Percentiles rank a stretch among this genome's conserved stretches.
Conservation (phyloP, 2,329 filamentous ascomycete genomes). For the Cordyceps javanica region DNA sequence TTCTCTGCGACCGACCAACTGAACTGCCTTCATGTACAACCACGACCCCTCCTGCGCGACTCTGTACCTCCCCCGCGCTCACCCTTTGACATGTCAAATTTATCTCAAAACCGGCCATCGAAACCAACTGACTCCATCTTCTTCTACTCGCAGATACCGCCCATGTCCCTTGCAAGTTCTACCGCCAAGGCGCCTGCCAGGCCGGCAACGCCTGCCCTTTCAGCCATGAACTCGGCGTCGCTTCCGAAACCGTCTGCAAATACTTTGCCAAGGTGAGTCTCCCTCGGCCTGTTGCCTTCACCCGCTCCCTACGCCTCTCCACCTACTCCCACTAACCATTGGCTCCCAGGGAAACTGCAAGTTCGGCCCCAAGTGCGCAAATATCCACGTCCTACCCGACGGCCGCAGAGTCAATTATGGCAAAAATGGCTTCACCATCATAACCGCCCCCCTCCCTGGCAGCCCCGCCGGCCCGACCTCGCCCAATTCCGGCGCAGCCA, state of each 20-base stretch:
- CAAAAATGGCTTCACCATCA: slow-evolving; percentile 62
- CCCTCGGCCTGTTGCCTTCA: slow-evolving; percentile 11
- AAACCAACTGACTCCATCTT: slow-evolving; percentile 18
- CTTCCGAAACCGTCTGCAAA: slow-evolving; percentile 89
- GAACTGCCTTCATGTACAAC: background rate
- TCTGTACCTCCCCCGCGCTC: slow-evolving; percentile 17
- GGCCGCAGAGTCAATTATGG: slow-evolving; percentile 83
- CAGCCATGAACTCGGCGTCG: slow-evolving; percentile 81
- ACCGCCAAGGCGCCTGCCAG: slow-evolving; percentile 90
- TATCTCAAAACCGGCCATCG: background rate
- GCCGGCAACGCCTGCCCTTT: slow-evolving; percentile 95
- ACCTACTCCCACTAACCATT: background rate
- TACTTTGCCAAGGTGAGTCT: slow-evolving; percentile 89
- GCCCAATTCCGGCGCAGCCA: slow-evolving; percentile 40
- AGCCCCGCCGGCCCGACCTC: slow-evolving; percentile 49
- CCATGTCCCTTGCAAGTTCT: slow-evolving; percentile 99
- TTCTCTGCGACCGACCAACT: background rate
- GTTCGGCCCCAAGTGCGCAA: slow-evolving; percentile 95
- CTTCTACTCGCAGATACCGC: slow-evolving; percentile 63
- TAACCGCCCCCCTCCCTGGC: slow-evolving; percentile 53
- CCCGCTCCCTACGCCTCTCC: background rate
- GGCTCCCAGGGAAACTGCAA: slow-evolving; percentile 87
- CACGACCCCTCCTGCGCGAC: background rate
- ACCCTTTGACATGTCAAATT: background rate
- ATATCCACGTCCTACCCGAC: slow-evolving; percentile 91